Conservation (phyloP, 1,139 yeast genomes). For the Yamadazyma buinensis region DNA sequence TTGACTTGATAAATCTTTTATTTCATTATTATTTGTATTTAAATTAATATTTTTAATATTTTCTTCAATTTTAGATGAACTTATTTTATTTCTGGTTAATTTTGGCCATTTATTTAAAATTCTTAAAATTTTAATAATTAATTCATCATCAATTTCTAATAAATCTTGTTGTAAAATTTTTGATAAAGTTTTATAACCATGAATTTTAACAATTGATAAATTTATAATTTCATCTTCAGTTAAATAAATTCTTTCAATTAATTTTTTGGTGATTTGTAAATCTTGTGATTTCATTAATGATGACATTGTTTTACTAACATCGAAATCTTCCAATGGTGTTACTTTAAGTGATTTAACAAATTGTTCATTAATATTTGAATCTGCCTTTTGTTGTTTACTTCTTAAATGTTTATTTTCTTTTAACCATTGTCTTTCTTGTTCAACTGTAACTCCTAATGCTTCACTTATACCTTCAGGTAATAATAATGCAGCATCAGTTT, state of each 20-base stretch:
- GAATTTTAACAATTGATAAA: conserved; percentile 64
- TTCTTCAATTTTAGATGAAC: conserved; percentile 72
- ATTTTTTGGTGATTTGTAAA: conserved; percentile 56
- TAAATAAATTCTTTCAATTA: conserved; percentile 61
- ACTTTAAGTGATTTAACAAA: conserved; percentile 61
- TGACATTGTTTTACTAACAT: conserved; percentile 77
- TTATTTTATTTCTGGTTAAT: conserved; percentile 75
- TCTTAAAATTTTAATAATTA: conserved; percentile 46
- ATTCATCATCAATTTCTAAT: conserved; percentile 33
- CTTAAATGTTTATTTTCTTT: conserved; percentile 51
- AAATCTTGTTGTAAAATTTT: conserved; percentile 41
- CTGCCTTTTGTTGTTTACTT: conserved; percentile 50
- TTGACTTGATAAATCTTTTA: conserved; percentile 34
- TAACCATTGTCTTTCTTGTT: conserved; percentile 61
- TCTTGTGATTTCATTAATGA: conserved; percentile 79
- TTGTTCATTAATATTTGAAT: conserved; percentile 56
- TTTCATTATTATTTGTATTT: conserved; percentile 25
- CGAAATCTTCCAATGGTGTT: conserved; percentile 48
- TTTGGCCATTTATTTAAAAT: conserved; percentile 75
- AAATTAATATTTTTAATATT: conserved; percentile 47
- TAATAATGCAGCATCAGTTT: conserved; percentile 82
- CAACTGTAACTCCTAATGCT: conserved; percentile 74
- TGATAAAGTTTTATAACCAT: conserved; percentile 81
- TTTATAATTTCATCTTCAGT: conserved; percentile 57
- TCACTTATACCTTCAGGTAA: conserved; percentile 82